These are phyloP conservation scores for Trichoderma sp. DNA, from an alignment of 2,329 filamentous ascomycete genomes.

Conservation along the genomic window DNA sequence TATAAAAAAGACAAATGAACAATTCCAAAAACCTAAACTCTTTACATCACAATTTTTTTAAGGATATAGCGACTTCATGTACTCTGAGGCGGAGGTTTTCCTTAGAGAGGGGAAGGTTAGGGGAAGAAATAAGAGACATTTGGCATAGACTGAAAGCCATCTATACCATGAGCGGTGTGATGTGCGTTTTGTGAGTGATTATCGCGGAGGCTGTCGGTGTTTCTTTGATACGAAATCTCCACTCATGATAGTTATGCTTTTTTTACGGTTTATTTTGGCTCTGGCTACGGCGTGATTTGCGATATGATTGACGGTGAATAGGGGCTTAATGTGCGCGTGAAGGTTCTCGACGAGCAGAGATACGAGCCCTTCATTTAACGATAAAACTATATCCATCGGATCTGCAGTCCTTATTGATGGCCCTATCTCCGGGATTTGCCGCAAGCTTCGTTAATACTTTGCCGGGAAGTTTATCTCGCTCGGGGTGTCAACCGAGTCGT, in stretches of 20 bases:
- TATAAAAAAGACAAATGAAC: background rate
- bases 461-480: background rate
- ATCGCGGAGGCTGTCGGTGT: slow-evolving; percentile 17
- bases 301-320: background rate
- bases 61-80: background rate
- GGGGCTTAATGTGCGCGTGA: background rate
- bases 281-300: background rate
- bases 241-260: slow-evolving; percentile 23
- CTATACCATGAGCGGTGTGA: background rate
- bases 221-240: slow-evolving; percentile 30
- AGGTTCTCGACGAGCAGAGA: background rate
- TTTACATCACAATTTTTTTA: background rate
- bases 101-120: background rate
- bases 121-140: background rate
- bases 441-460: background rate
- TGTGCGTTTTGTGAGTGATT: slow-evolving; percentile 19
- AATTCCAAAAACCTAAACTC: background rate
- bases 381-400: background rate
- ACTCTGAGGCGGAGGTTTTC: background rate
- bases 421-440: background rate
- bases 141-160: slow-evolving; percentile 8
- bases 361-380: background rate
- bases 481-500: background rate
- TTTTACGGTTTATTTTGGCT: background rate
- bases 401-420: background rate